Evolutionary conservation across 352 stramenopile genomes (phyloP).

Genomic region (Phytophthora meadii): DNA sequence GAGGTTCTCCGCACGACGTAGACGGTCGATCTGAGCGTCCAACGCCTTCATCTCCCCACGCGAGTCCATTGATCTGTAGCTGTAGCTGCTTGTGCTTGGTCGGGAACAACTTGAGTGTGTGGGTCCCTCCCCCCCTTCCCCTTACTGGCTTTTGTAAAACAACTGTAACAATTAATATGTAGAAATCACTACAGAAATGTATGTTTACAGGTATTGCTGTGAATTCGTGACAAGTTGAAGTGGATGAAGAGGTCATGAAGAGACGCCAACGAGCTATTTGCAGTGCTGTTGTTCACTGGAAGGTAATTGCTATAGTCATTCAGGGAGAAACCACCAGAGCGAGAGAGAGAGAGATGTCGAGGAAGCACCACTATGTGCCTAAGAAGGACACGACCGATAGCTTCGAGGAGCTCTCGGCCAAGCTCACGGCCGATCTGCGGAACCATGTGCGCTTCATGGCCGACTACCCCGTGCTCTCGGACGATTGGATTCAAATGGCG

Average conservation of each 20-base stretch:
- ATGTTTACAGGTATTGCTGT: too few species aligned
- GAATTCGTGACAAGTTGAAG: conserved; percentile 2
- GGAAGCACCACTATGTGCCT: conserved; percentile 71
- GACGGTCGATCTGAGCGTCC: conserved; percentile 85
- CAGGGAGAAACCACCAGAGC: conserved; percentile 32
- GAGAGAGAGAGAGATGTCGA: conserved; percentile 29
- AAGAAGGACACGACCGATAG: conserved; percentile 62
- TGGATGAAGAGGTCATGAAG: neutral
- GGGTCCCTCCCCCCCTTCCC: neutral
- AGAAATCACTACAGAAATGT: neutral
- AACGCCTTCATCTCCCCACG: conserved; percentile 88
- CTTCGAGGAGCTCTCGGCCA: conserved; percentile 87
- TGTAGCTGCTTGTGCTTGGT: conserved; percentile 23
- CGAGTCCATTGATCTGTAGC: conserved; percentile 40
- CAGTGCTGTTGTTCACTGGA: neutral
- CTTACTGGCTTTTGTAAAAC: conserved; percentile 15
- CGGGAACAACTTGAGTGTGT: conserved; percentile 15
- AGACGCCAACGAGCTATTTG: conserved; percentile 12
- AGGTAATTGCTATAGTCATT: conserved; percentile 1
- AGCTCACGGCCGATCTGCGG: conserved; percentile 87
- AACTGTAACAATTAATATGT: conserved; percentile 5
- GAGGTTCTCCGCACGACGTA: conserved; percentile 89
- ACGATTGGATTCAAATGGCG: conserved; percentile 90
- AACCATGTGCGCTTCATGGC: conserved; percentile 89
- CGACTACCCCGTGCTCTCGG: conserved; percentile 88